Evolutionary conservation across 2,329 filamentous ascomycete genomes (phyloP), one percentile per base, ranked within the genome.

Genomic region (Curvularia hawaiiensis): DNA sequence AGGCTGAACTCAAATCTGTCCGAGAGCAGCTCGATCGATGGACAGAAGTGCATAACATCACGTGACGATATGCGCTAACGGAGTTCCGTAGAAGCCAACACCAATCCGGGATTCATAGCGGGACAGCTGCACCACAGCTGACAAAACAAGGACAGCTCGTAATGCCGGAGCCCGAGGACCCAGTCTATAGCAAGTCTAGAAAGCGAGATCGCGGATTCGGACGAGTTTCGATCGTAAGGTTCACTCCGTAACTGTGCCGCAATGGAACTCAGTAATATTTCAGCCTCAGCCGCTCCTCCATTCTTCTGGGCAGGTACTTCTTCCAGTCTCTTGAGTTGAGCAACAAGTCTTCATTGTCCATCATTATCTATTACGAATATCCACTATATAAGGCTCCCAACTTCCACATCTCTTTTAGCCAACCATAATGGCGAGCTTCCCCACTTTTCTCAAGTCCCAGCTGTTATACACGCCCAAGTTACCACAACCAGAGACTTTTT

Each of bases 381-480:
- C 30, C 30, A 31, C 30, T 12, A 11, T 31, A 31, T 12, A 4
- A 31, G 8, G n/a, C 14, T 9, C 31, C 9, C 22, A 22, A 30
- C 18, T 4, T 31, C 7, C 14, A 3, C 12, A 28, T 18, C 8
- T 22, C 20, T 10, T 12, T 48, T 14, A 1, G 10, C 10, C 35
- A 33, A 28, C 24, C 47, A 26, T 30, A 38, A 55, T 55, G 52
- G 33, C 52, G 11, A 50, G 46, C n/a, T 51, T 55, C 18, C 47
- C 52, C 6, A 28, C 52, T 14, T 55, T 55, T 40, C 30, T 55
- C 9, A 55, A 45, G 20, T 55, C 52, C 0, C 52, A 55, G 14
- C 40, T 55, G 1, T 35, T 55, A 22, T 55, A 55, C 24, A 55
- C 39, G 6, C 52, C 52, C n/a, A 51, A 24, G n/a, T 6, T 55